A percentile compares a stretch with the other conserved stretches of the same genome.
These are phyloP conservation scores for Aechmea fasciata DNA, from an alignment of 176 grass and related monocot genomes.

Conservation along the genomic window DNA sequence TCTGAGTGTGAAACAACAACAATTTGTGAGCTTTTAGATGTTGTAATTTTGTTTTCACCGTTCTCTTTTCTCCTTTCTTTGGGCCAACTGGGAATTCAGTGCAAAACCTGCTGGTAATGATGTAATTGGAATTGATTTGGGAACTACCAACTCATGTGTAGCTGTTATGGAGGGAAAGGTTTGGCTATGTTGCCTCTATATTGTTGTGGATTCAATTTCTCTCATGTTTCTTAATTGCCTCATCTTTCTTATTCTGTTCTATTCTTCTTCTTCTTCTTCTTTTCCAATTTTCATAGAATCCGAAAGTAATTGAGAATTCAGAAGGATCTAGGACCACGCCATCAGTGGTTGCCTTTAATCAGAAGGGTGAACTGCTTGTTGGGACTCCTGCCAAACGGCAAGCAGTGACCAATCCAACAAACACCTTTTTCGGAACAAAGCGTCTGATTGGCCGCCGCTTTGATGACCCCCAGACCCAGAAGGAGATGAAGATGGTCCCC, in stretches of 20 bases:
- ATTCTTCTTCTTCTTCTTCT: not conserved
- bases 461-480: constrained; percentile 71
- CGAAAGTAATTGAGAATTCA: constrained; percentile 74
- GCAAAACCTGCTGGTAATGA: constrained; percentile 38
- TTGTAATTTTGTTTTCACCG: not conserved
- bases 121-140: constrained; percentile 45
- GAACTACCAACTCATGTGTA: constrained; percentile 53
- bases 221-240: constrained; percentile 1
- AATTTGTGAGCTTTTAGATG: not conserved
- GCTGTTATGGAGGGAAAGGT: constrained; percentile 58
- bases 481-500: constrained; percentile 88
- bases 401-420: constrained; percentile 70
- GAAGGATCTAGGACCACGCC: constrained; percentile 65
- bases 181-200: not conserved
- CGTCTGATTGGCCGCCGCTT: constrained; percentile 54
- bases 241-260: not conserved
- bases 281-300: constrained; percentile 27
- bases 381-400: constrained; percentile 69
- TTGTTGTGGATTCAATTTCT: not conserved
- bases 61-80: not conserved
- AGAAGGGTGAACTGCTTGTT: constrained; percentile 54
- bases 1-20: not conserved
- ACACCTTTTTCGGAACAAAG: constrained; percentile 74
- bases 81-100: constrained; percentile 13
- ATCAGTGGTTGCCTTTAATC: constrained; percentile 57